Evolutionary conservation across 768 basidiomycete genomes (phyloP).

Genomic region (Suillus tomentosus): DNA sequence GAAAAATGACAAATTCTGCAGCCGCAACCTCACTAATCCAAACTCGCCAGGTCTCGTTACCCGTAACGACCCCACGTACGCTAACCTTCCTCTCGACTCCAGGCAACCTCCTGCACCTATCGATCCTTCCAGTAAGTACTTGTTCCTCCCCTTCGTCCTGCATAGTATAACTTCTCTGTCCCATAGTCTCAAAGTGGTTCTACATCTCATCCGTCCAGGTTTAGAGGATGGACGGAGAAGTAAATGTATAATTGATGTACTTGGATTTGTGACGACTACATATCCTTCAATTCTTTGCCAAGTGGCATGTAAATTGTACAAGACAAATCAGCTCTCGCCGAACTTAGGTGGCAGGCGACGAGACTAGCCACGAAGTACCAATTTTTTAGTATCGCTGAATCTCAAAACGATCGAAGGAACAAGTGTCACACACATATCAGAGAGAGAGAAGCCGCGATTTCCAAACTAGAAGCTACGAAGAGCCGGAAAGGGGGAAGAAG

Average conservation of each 20-base stretch:
- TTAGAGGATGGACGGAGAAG: conserved; percentile 32
- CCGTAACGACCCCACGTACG: conserved; percentile 64
- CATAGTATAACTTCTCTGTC: conserved; percentile 18
- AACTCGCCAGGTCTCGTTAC: conserved; percentile 72
- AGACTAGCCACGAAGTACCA: neutral
- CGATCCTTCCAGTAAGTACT: conserved; percentile 80
- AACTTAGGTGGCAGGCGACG: neutral
- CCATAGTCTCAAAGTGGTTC: conserved; percentile 87
- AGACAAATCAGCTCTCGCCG: neutral
- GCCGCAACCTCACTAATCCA: conserved; percentile 77
- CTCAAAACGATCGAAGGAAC: too few relatives aligned
- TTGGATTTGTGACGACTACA: neutral
- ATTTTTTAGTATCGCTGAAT: too few relatives aligned
- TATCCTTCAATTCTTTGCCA: neutral
- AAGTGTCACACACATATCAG: too few relatives aligned
- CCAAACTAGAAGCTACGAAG: too few relatives aligned
- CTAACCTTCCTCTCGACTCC: conserved; percentile 72
- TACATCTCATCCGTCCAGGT: conserved; percentile 90
- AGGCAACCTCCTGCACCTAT: conserved; percentile 85
- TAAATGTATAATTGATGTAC: neutral
- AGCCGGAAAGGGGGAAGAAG: too few relatives aligned
- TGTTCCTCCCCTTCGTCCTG: neutral
- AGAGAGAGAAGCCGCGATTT: too few relatives aligned
- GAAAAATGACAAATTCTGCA: conserved; percentile 33
- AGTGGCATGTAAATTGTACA: neutral